phyloP scores from a whole-genome alignment of 108 stramenopile genomes.

The Hondaea fermentalgiana region DNA sequence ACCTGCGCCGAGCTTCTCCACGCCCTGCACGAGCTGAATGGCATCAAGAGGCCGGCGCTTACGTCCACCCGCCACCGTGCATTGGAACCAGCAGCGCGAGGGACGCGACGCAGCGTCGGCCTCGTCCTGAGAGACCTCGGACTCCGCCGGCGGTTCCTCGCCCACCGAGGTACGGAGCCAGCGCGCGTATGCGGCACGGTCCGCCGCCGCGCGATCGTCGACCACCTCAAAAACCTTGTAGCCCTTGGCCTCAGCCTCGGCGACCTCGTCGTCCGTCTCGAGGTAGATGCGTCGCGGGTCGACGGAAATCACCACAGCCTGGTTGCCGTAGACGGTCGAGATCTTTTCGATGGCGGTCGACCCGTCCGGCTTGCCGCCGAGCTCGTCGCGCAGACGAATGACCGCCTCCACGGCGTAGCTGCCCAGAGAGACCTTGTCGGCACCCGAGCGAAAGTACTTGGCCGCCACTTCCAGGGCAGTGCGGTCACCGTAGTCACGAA shows the following conservation, averaged over 20 bases:
- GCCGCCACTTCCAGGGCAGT: constrained; percentile 86
- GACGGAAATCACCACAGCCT: constrained; percentile 94
- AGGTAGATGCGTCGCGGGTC: constrained; percentile 92
- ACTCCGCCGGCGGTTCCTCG: not conserved
- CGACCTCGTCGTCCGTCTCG: constrained; percentile 40
- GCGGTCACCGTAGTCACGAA: constrained; percentile 78
- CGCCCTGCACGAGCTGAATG: constrained; percentile 69
- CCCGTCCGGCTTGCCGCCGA: constrained; percentile 44
- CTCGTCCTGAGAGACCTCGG: not conserved
- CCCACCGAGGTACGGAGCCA: not conserved
- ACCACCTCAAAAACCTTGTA: constrained; percentile 52
- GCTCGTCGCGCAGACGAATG: constrained; percentile 38
- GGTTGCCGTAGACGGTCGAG: constrained; percentile 79
- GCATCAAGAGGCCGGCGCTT: constrained; percentile 83
- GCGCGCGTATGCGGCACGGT: not conserved
- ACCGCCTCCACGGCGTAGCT: constrained; percentile 88
- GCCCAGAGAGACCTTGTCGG: constrained; percentile 92
- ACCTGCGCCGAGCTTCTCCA: constrained; percentile 82
- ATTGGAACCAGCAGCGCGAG: constrained; percentile 87
- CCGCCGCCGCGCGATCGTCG: constrained; percentile 37
- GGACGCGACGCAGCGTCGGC: constrained; percentile 69
- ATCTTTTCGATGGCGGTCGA: constrained; percentile 82
- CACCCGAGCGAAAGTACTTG: constrained; percentile 96
- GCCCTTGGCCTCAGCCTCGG: not conserved
- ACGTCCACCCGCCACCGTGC: constrained; percentile 91